Conservation (phyloP, 164 flowering plant genomes). For the Stephania japonica region DNA sequence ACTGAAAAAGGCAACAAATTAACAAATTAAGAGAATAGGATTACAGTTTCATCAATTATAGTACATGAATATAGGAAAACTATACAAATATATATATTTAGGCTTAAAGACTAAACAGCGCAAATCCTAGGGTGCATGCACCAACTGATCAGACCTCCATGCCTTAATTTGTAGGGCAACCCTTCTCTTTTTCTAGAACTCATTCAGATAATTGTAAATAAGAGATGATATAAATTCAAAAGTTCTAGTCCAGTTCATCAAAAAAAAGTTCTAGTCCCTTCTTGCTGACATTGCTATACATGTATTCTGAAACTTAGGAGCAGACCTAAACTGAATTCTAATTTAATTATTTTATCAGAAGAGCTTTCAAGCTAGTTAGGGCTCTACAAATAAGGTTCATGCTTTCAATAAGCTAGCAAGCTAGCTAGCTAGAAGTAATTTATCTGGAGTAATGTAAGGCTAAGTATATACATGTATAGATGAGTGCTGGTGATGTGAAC, state of each 20-base stretch:
- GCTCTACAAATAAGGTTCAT: not conserved
- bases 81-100: not conserved
- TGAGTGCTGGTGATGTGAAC: no score
- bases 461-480: no score
- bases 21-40: not conserved
- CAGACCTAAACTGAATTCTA: constrained; percentile 4
- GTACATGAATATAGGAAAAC: not conserved
- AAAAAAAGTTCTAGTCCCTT: no score
- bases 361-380: not conserved
- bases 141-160: not conserved
- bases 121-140: not conserved
- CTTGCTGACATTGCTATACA: not conserved
- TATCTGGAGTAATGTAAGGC: no score
- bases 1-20: not conserved
- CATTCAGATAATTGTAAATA: not conserved
- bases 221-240: not conserved
- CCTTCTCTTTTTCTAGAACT: not conserved
- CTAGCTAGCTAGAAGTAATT: no score
- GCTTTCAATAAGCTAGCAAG: no score
- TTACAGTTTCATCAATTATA: constrained; percentile 2
- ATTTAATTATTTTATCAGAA: not conserved
- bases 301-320: not conserved
- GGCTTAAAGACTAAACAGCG: not conserved
- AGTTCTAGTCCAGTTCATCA: no score
- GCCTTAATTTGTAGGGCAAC: not conserved